Evolutionary conservation across 2,329 filamentous ascomycete genomes (phyloP).

Genomic region (Neospermospora avenae): DNA sequence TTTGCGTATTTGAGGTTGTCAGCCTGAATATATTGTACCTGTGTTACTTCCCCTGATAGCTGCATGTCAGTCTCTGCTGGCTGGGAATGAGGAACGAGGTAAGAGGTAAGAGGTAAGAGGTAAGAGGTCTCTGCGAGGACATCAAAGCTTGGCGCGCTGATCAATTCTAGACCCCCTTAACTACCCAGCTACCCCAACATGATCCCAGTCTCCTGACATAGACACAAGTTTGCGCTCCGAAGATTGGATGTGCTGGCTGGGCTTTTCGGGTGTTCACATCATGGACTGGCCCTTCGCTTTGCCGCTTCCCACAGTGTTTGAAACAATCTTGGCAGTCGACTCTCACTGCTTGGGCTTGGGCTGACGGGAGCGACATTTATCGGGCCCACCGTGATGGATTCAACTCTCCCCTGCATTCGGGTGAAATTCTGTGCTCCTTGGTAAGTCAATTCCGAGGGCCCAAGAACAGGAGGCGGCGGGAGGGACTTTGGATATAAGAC

Average conservation of each 20-base stretch:
- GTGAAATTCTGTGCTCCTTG: not conserved
- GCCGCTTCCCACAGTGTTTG: conserved; percentile 5
- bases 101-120: too few relatives aligned
- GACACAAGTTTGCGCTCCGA: not conserved
- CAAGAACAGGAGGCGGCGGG: not conserved
- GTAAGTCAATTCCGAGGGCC: not conserved
- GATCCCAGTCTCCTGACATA: not conserved
- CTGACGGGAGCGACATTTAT: not conserved
- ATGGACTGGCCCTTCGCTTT: conserved; percentile 5
- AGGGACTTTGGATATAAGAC: conserved; percentile 2
- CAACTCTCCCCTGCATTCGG: not conserved
- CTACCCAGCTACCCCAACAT: not conserved
- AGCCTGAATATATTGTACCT: not conserved
- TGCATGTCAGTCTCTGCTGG: not conserved
- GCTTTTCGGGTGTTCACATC: not conserved
- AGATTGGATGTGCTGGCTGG: conserved; percentile 3
- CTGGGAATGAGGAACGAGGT: not conserved
- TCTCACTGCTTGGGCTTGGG: not conserved
- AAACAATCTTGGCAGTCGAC: conserved; percentile 2
- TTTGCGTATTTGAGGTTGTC: not conserved
- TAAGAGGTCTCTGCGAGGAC: too few relatives aligned
- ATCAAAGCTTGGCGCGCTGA: not conserved
- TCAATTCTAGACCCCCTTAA: not conserved
- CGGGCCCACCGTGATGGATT: not conserved
- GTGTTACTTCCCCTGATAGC: conserved; percentile 1